Evolutionary conservation across 768 basidiomycete species (phyloP).

Genomic region (Grammothele lineata): DNA sequence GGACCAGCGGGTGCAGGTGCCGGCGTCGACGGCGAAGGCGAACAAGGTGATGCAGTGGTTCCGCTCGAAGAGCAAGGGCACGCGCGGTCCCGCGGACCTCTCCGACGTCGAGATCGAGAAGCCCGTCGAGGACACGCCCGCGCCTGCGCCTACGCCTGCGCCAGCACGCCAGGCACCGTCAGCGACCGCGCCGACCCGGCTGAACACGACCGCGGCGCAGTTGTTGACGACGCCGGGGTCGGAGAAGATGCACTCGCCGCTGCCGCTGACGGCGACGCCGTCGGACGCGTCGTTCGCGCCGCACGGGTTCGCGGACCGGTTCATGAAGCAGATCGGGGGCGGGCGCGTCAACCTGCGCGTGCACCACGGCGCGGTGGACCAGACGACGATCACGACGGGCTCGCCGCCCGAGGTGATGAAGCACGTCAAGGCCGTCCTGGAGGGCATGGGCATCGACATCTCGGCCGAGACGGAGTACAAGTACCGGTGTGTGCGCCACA

Average conservation of each 20-base stretch:
- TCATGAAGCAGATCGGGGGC: slow-evolving; percentile 23
- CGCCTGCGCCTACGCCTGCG: background rate
- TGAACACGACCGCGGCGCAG: slow-evolving; percentile 5
- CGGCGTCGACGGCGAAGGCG: slow-evolving; percentile 81
- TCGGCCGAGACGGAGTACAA: slow-evolving; percentile 88
- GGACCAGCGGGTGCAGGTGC: slow-evolving; percentile 32
- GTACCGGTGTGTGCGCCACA: slow-evolving; percentile 77
- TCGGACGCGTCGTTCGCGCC: slow-evolving; percentile 38
- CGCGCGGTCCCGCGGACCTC: slow-evolving; percentile 22
- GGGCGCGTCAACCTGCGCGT: slow-evolving; percentile 51
- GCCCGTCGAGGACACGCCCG: slow-evolving; percentile 12
- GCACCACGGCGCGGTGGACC: slow-evolving; percentile 92
- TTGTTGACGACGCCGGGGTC: slow-evolving; percentile 5
- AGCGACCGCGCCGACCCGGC: slow-evolving; percentile 10
- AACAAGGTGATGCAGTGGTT: slow-evolving; percentile 99
- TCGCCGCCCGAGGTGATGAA: slow-evolving; percentile 85
- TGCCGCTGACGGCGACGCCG: slow-evolving; percentile 14
- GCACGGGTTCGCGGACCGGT: slow-evolving; percentile 24
- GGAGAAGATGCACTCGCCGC: slow-evolving; percentile 16
- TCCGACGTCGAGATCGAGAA: slow-evolving; percentile 26
- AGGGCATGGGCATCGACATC: slow-evolving; percentile 88
- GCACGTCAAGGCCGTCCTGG: slow-evolving; percentile 75
- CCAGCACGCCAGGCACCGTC: slow-evolving; percentile 1
- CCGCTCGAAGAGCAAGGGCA: slow-evolving; percentile 62
- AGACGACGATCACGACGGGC: slow-evolving; percentile 79